Evolutionary conservation across 352 stramenopile genomes (phyloP).

Genomic region (Phytopythium litorale): DNA sequence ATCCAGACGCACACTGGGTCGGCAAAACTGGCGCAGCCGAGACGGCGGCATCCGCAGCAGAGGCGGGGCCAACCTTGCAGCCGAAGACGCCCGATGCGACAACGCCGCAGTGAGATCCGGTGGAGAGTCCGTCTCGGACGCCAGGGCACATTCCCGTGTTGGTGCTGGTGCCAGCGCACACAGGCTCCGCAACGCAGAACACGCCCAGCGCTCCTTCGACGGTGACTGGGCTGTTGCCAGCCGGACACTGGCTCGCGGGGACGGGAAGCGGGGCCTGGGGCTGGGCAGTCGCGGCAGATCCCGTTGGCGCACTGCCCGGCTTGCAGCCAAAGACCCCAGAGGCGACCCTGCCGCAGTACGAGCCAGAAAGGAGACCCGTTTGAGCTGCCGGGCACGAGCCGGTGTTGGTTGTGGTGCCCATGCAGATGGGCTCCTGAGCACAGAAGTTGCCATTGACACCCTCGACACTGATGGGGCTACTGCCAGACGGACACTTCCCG

Average conservation of each 20-base stretch:
- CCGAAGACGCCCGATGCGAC: conserved; percentile 7
- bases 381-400: conserved; percentile 40
- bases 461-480: conserved; percentile 25
- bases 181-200: conserved; percentile 7
- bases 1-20: conserved; percentile 18
- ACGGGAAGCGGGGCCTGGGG: neutral
- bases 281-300: neutral
- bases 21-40: conserved; percentile 2
- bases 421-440: conserved; percentile 24
- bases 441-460: conserved; percentile 38
- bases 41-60: neutral
- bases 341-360: conserved; percentile 33
- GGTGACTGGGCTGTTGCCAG: neutral
- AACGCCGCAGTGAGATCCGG: conserved; percentile 8
- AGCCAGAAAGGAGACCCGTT: conserved; percentile 28
- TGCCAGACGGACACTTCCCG: conserved; percentile 4
- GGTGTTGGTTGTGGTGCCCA: conserved; percentile 18
- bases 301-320: conserved; percentile 6
- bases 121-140: conserved; percentile 1
- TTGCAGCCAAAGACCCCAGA: conserved; percentile 46
- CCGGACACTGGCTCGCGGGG: conserved; percentile 1
- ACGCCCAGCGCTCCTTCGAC: conserved; percentile 7
- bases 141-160: conserved; percentile 6
- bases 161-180: conserved; percentile 5
- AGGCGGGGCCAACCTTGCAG: conserved; percentile 3